Evolutionary conservation across 495 filamentous ascomycete genomes (phyloP).

Genomic region (Aspergillus carlsbadensis): DNA sequence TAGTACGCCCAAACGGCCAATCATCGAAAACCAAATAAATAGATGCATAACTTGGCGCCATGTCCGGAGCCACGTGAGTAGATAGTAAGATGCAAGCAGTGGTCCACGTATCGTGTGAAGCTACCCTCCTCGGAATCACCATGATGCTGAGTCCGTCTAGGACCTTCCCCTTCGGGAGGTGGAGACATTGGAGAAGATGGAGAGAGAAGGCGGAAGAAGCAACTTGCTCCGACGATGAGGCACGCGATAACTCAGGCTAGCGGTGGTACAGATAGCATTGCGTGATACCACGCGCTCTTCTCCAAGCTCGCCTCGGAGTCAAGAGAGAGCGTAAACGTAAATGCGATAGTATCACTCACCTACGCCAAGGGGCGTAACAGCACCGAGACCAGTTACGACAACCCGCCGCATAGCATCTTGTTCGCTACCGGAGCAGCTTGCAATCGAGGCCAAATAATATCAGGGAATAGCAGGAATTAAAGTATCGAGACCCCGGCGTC

Average conservation of each 20-base stretch:
- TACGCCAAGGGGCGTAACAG: conserved; percentile 86
- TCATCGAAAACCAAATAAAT: conserved; percentile 1
- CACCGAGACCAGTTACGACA: conserved; percentile 91
- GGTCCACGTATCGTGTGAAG: conserved; percentile 17
- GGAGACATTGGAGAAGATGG: conserved; percentile 15
- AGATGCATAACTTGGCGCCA: background rate
- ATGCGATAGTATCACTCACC: conserved; percentile 44
- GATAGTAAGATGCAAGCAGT: background rate
- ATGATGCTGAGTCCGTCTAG: background rate
- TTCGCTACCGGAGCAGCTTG: background rate
- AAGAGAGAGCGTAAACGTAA: background rate
- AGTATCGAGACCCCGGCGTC: too few species aligned
- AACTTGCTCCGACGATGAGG: background rate
- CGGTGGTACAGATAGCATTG: background rate
- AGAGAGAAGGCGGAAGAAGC: conserved; percentile 10
- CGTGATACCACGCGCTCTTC: background rate
- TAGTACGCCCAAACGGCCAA: background rate
- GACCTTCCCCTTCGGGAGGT: conserved; percentile 28
- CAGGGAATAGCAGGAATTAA: too few species aligned
- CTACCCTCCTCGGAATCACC: conserved; percentile 18
- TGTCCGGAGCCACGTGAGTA: background rate
- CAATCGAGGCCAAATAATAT: too few species aligned
- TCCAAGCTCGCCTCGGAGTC: background rate
- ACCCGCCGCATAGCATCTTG: conserved; percentile 79
- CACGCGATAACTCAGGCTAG: background rate